phyloP scores from a whole-genome alignment of 495 filamentous ascomycete genomes.

The Oidiodendron maius region DNA sequence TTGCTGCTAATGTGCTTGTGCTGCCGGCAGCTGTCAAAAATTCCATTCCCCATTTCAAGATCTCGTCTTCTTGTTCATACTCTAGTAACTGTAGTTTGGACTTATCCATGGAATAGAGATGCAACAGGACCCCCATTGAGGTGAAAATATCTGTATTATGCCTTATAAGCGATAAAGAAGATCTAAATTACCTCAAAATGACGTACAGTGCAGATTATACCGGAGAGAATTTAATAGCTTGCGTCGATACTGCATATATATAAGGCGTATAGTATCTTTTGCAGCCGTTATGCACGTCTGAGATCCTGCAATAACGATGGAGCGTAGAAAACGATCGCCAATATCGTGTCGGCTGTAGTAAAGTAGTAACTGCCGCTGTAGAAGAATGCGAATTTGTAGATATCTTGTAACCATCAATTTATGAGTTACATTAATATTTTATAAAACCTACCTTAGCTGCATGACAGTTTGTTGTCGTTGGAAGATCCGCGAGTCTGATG shows the following conservation, averaged over 20 bases:
- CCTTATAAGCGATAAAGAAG: too few relatives aligned
- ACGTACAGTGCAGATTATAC: background rate
- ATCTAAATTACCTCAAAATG: background rate
- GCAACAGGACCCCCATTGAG: background rate
- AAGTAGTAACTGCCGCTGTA: background rate
- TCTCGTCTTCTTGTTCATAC: background rate
- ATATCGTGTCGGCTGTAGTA: background rate
- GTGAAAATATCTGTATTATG: background rate
- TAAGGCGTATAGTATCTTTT: background rate
- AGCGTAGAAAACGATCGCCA: background rate
- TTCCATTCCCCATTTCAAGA: background rate
- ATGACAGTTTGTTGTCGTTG: background rate
- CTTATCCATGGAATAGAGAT: background rate
- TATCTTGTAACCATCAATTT: too few relatives aligned
- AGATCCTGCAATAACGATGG: background rate
- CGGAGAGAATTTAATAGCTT: background rate
- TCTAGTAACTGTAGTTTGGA: background rate
- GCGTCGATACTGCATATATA: background rate
- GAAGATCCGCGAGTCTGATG: background rate
- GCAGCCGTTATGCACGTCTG: background rate
- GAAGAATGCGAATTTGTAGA: background rate
- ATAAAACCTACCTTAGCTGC: background rate
- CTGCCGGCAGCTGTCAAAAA: background rate
- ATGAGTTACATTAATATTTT: too few relatives aligned
- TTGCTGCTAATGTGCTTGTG: background rate